Evolutionary conservation across 2,329 filamentous ascomycete genomes (phyloP).

Genomic region (Madurella fahalii): DNA sequence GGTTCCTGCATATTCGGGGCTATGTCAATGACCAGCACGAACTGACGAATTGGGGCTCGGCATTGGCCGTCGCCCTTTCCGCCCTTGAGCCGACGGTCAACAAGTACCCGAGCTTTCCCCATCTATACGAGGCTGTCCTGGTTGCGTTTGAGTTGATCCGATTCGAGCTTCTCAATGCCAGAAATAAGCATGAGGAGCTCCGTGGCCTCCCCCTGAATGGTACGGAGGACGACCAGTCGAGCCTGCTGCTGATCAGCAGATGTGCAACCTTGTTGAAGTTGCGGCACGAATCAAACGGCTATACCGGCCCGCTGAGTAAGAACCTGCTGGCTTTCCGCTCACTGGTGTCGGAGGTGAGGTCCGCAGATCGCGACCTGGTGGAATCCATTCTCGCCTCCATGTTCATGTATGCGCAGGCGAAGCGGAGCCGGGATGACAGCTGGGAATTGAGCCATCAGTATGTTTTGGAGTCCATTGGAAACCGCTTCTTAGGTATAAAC

Average conservation of each 20-base stretch:
- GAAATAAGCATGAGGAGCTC: conserved; percentile 53
- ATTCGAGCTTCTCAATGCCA: conserved; percentile 70
- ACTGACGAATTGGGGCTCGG: conserved; percentile 79
- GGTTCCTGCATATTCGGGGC: conserved; percentile 82
- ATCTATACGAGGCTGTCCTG: conserved; percentile 72
- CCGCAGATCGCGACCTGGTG: conserved; percentile 73
- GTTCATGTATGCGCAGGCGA: conserved; percentile 74
- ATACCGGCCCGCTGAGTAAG: conserved; percentile 89
- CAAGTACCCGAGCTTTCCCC: conserved; percentile 40
- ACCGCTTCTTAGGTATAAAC: conserved; percentile 2
- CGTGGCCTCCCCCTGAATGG: conserved; percentile 54
- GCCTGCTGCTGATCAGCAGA: conserved; percentile 78
- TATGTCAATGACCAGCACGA: conserved; percentile 77
- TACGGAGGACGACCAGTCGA: conserved; percentile 68
- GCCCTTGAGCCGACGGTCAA: conserved; percentile 53
- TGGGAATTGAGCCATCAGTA: conserved; percentile 69
- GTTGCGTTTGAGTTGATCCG: conserved; percentile 82
- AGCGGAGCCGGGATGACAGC: conserved; percentile 64
- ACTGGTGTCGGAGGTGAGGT: conserved; percentile 73
- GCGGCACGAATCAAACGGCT: conserved; percentile 79
- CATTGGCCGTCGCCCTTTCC: conserved; percentile 66
- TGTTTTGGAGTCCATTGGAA: conserved; percentile 28
- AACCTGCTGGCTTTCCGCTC: conserved; percentile 84
- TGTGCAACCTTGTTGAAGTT: conserved; percentile 80
- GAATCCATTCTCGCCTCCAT: conserved; percentile 79